Conservation (phyloP, 768 basidiomycete genomes). For the Boletus edulis region DNA sequence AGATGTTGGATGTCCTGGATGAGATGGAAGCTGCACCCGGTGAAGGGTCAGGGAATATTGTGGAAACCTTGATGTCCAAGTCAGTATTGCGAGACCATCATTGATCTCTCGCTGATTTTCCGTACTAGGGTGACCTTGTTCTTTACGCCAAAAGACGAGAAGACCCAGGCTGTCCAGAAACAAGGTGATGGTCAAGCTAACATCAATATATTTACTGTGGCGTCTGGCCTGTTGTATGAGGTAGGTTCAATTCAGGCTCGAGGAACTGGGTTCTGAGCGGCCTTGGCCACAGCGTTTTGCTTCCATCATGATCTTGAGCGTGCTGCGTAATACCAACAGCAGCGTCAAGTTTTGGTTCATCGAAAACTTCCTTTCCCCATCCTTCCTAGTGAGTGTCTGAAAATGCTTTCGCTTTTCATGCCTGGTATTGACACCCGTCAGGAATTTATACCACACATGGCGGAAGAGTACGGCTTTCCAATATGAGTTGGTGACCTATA, state of each 20-base stretch:
- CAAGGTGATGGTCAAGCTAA: slow-evolving; percentile 61
- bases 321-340: slow-evolving; percentile 89
- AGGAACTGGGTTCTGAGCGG: neutral
- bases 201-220: slow-evolving; percentile 99
- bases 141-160: slow-evolving; percentile 32
- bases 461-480: slow-evolving; percentile 89
- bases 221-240: slow-evolving; percentile 95
- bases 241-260: slow-evolving; percentile 38
- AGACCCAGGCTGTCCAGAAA: slow-evolving; percentile 22
- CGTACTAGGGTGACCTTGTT: slow-evolving; percentile 43
- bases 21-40: slow-evolving; percentile 35
- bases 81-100: slow-evolving; percentile 27
- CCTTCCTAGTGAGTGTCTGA: slow-evolving; percentile 71
- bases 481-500: slow-evolving; percentile 97
- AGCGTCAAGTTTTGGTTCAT: slow-evolving; percentile 99
- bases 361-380: slow-evolving; percentile 97
- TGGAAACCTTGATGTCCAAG: slow-evolving; percentile 53
- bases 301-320: slow-evolving; percentile 97
- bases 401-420: neutral
- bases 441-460: slow-evolving; percentile 95
- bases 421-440: slow-evolving; percentile 27
- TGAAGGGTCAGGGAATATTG: slow-evolving; percentile 35
- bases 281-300: slow-evolving; percentile 72
- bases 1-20: slow-evolving; percentile 74
- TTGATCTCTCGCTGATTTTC: slow-evolving; percentile 3